A percentile compares a stretch with the other conserved stretches of the same genome.
phyloP scores from a whole-genome alignment of 768 basidiomycete genomes.

The Suillus ampliporus region DNA sequence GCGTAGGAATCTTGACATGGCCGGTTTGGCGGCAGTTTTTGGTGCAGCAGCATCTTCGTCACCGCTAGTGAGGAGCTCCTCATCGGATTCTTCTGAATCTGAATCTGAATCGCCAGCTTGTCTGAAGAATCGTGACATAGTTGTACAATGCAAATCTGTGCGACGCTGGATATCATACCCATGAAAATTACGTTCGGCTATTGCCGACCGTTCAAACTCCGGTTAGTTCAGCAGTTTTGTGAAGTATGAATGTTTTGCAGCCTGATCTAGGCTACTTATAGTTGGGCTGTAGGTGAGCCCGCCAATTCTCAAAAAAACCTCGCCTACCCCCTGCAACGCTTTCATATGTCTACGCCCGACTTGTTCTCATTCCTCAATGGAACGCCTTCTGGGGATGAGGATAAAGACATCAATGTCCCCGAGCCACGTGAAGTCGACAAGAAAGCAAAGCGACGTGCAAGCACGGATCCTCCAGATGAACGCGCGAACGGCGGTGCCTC shows the following conservation, averaged over 20 bases:
- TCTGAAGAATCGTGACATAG: slow-evolving; percentile 91
- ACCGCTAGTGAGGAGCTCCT: slow-evolving; percentile 73
- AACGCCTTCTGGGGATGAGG: slow-evolving; percentile 29
- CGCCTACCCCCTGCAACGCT: neutral
- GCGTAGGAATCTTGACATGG: slow-evolving; percentile 81
- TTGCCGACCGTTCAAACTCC: slow-evolving; percentile 1
- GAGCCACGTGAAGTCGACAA: slow-evolving; percentile 15
- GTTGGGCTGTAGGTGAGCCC: too few species aligned
- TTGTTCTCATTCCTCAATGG: slow-evolving; percentile 38
- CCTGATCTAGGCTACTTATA: too few species aligned
- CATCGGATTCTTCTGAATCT: slow-evolving; percentile 74
- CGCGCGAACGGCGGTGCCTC: slow-evolving; percentile 19
- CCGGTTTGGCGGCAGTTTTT: slow-evolving; percentile 49
- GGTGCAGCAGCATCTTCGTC: slow-evolving; percentile 64
- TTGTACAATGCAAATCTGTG: neutral
- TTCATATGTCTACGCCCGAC: slow-evolving; percentile 23
- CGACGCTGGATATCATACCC: neutral
- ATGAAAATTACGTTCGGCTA: slow-evolving; percentile 1
- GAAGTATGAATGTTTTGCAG: too few species aligned
- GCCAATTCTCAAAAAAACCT: too few species aligned
- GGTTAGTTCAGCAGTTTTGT: neutral
- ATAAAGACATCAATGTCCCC: slow-evolving; percentile 23
- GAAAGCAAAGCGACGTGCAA: slow-evolving; percentile 32
- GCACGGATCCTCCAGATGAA: slow-evolving; percentile 7
- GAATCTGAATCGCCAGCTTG: slow-evolving; percentile 83